These are phyloP conservation scores for Phytophthora pisi DNA, from an alignment of 352 stramenopile genomes.

Conservation along the genomic window DNA sequence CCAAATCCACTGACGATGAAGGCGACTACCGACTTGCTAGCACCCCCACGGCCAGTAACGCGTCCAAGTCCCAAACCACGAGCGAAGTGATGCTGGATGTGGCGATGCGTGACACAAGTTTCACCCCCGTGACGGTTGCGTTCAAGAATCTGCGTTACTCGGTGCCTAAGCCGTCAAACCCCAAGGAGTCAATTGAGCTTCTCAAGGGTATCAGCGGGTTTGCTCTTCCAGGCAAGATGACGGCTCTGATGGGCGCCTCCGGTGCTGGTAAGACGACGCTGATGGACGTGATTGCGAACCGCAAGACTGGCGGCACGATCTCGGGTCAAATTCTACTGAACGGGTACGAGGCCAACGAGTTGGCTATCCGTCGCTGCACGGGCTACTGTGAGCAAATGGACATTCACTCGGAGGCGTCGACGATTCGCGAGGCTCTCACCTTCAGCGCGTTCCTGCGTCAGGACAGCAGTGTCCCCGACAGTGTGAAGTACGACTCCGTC, in stretches of 20 bases:
- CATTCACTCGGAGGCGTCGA: conserved; percentile 28
- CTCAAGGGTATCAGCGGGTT: conserved; percentile 31
- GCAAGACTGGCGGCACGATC: conserved; percentile 79
- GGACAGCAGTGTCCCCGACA: conserved; percentile 5
- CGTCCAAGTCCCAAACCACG: conserved; percentile 25
- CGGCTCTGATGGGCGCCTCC: conserved; percentile 58
- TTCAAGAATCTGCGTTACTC: conserved; percentile 28
- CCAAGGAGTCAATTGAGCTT: conserved; percentile 29
- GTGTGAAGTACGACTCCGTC: conserved; percentile 25
- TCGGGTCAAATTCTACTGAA: conserved; percentile 55
- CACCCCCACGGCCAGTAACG: conserved; percentile 18
- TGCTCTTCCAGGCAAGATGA: conserved; percentile 28
- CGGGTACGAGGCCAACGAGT: conserved; percentile 27
- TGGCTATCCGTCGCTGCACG: conserved; percentile 33
- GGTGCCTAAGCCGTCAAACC: conserved; percentile 27
- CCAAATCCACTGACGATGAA: conserved; percentile 18
- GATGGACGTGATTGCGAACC: conserved; percentile 85
- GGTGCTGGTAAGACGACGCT: conserved; percentile 52
- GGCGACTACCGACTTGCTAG: conserved; percentile 23
- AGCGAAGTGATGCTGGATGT: conserved; percentile 34
- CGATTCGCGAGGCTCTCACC: conserved; percentile 69
- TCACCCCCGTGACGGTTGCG: conserved; percentile 23
- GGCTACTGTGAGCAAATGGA: conserved; percentile 47
- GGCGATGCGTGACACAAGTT: conserved; percentile 14
- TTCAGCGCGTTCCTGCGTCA: conserved; percentile 83